These are phyloP conservation scores for Miamiensis avidus DNA, from an alignment of 169 alveolate genomes.

Conservation along the genomic window DNA sequence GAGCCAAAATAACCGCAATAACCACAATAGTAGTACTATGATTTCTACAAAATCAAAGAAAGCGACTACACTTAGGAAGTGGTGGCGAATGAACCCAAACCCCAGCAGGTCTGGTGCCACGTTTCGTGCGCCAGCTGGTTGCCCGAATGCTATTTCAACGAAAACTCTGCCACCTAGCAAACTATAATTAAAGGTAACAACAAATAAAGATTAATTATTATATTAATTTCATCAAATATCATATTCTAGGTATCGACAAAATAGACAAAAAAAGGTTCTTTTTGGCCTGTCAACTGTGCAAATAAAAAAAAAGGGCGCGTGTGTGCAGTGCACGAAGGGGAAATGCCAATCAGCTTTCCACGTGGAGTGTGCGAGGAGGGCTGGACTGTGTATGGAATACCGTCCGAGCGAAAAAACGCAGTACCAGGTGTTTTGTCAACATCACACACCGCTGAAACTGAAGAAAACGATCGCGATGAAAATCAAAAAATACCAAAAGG, in stretches of 20 bases:
- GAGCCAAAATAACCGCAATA: not conserved
- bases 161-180: not conserved
- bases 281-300: constrained; percentile 2
- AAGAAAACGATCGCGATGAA: not conserved
- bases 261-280: constrained; percentile 13
- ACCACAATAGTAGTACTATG: constrained; percentile 24
- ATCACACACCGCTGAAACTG: constrained; percentile 11
- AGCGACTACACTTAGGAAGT: constrained; percentile 15
- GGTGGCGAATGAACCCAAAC: constrained; percentile 26
- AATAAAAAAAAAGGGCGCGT: constrained; percentile 15
- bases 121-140: constrained; percentile 39
- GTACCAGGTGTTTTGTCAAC: not conserved
- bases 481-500: constrained; percentile 3
- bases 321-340: constrained; percentile 29
- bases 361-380: constrained; percentile 46
- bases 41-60: constrained; percentile 26
- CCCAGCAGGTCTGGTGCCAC: constrained; percentile 32
- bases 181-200: not conserved
- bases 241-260: not conserved
- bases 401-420: not conserved
- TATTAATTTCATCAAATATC: not conserved
- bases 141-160: constrained; percentile 43
- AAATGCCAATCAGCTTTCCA: constrained; percentile 37
- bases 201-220: not conserved
- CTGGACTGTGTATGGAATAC: constrained; percentile 23